phyloP scores from a whole-genome alignment of 495 filamentous ascomycete genomes.

The Podospora sp. region DNA sequence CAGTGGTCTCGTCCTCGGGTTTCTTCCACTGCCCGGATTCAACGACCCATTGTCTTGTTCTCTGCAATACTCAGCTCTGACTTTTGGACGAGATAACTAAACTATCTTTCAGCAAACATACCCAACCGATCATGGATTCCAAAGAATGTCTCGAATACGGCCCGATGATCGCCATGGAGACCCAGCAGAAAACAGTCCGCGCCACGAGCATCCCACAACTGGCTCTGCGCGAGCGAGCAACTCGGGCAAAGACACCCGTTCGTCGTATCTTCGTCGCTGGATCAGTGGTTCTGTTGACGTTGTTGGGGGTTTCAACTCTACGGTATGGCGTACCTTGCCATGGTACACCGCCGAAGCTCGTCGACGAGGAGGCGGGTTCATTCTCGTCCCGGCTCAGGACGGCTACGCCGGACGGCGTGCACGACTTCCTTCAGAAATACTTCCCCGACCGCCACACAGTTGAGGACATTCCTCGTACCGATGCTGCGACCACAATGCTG shows the following conservation, averaged over 20 bases:
- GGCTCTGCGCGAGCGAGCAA: background rate
- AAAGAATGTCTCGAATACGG: background rate
- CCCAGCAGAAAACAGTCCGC: background rate
- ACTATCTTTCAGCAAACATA: background rate
- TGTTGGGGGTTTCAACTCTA: background rate
- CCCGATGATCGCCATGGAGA: background rate
- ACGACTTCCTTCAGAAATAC: constrained; percentile 44
- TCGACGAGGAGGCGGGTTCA: background rate
- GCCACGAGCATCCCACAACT: background rate
- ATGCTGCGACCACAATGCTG: constrained; percentile 40
- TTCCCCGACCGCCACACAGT: constrained; percentile 41
- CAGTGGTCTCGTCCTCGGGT: background rate
- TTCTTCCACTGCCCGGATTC: background rate
- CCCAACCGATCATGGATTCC: background rate
- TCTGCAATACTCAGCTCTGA: background rate
- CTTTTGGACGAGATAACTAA: background rate
- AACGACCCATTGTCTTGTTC: too few species aligned
- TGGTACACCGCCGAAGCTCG: background rate
- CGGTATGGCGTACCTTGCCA: background rate
- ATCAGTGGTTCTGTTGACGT: background rate
- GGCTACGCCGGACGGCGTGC: constrained; percentile 23
- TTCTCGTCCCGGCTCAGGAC: background rate
- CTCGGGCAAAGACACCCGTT: background rate
- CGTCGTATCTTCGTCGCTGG: background rate
- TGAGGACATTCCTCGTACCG: constrained; percentile 35